These are phyloP conservation scores for Pythium brachiatum DNA, from an alignment of 352 stramenopile genomes.

Conservation along the genomic window DNA sequence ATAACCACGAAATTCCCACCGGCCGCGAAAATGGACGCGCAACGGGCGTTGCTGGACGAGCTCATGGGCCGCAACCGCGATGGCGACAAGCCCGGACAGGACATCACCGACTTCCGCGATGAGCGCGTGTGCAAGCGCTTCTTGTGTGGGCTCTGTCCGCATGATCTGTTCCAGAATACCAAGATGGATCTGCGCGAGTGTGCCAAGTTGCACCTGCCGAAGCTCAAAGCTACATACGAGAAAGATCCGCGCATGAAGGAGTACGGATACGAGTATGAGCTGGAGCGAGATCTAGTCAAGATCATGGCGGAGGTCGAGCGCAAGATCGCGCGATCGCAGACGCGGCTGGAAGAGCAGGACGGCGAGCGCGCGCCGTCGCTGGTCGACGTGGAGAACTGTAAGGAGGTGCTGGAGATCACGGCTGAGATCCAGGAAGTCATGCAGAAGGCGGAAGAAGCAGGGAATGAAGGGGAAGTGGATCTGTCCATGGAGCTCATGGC, in stretches of 20 bases:
- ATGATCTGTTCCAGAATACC: slow-evolving; percentile 90
- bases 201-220: slow-evolving; percentile 63
- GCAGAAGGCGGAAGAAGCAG: slow-evolving; percentile 55
- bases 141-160: slow-evolving; percentile 78
- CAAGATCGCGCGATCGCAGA: slow-evolving; percentile 71
- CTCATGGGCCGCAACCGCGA: slow-evolving; percentile 92
- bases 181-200: slow-evolving; percentile 84
- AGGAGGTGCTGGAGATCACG: slow-evolving; percentile 69
- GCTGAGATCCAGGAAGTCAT: slow-evolving; percentile 68
- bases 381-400: slow-evolving; percentile 50
- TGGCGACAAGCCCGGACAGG: slow-evolving; percentile 78
- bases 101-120: slow-evolving; percentile 71
- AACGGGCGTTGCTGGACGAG: slow-evolving; percentile 84
- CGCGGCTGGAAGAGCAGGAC: slow-evolving; percentile 67
- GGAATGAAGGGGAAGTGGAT: slow-evolving; percentile 57
- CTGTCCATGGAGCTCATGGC: slow-evolving; percentile 58
- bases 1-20: not conserved
- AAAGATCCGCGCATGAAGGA: slow-evolving; percentile 29
- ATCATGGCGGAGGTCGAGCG: slow-evolving; percentile 75
- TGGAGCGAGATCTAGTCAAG: slow-evolving; percentile 63
- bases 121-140: slow-evolving; percentile 77
- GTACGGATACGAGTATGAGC: slow-evolving; percentile 68
- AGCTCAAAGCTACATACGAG: slow-evolving; percentile 65
- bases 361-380: slow-evolving; percentile 42
- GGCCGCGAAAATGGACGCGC: slow-evolving; percentile 58